Evolutionary conservation across 768 basidiomycete species (phyloP).

Genomic region (Tricholoma sp.): DNA sequence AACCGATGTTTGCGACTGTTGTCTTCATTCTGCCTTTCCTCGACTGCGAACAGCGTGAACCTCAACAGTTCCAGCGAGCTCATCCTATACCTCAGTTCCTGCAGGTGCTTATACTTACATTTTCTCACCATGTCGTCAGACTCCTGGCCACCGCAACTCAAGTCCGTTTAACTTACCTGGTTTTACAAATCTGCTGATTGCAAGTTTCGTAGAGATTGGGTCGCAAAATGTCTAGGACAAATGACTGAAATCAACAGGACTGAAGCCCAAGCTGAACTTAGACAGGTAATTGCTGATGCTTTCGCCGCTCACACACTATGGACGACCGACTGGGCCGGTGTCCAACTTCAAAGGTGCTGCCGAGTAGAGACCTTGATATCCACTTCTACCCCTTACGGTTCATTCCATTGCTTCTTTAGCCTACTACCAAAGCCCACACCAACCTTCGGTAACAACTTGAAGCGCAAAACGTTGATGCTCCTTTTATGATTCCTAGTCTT

Average conservation of each 20-base stretch:
- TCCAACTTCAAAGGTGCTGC: constrained; percentile 80
- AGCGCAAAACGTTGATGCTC: constrained; percentile 63
- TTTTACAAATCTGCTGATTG: constrained; percentile 9
- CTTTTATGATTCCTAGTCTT: constrained; percentile 1
- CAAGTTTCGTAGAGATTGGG: constrained; percentile 74
- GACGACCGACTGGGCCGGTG: constrained; percentile 91
- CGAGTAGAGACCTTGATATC: background rate
- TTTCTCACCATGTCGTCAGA: constrained; percentile 57
- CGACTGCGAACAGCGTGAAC: background rate
- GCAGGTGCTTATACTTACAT: background rate
- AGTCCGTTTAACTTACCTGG: constrained; percentile 34
- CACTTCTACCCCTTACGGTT: constrained; percentile 4
- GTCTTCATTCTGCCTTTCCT: background rate
- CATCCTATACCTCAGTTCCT: background rate
- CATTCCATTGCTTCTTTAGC: constrained; percentile 10
- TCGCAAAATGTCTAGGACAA: constrained; percentile 87
- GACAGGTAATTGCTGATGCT: constrained; percentile 94
- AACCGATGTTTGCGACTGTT: background rate
- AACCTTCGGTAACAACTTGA: constrained; percentile 42
- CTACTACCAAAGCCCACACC: constrained; percentile 56
- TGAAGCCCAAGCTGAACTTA: constrained; percentile 91
- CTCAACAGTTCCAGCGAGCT: background rate
- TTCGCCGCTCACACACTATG: constrained; percentile 80
- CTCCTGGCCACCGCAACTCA: constrained; percentile 77
- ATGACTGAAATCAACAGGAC: constrained; percentile 84